Evolutionary conservation across 306 rosid genomes (phyloP), one percentile per base, ranked within the genome.

Genomic region (Oemleria cerasiformis): DNA sequence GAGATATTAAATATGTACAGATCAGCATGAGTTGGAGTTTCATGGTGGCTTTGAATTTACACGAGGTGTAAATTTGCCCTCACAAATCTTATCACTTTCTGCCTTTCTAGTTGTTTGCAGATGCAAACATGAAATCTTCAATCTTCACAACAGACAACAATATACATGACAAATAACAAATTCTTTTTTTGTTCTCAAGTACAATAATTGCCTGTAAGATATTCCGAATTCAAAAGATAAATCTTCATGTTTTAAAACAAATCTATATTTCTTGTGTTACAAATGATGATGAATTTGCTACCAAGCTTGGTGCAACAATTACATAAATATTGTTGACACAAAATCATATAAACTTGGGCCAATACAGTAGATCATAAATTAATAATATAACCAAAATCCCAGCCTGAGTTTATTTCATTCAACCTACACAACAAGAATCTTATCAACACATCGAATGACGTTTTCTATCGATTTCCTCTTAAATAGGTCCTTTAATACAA

Each of bases 301-400:
- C 65, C 47, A 38, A 43, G 72, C 71, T 58, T 54, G 53, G 62
- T 40, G 70, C 63, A 62, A 49, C 67, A 77, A 42, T 68, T 73
- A 80, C 73, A 72, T 85, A 78, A 77, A 67, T 7, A 25, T 42
- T 72, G 81, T 30, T 40, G 75, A 69, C 74, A 78, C 79, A 78
- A 79, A 65, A 64, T 50, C 65, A 57, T 51, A 79, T 38, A 68
- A 57, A 68, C 50, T 78, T 68, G 9, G 15, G 78, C 70, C 63
- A 53, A 77, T 17, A 74, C 38, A 40, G 64, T 48, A 30, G 25
- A 30, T 75, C 51, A 30, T 34, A 84, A 79, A 40, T 42, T 63
- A 75, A 75, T 47, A 9, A 51, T 64, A 71, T 45, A 70, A 19
- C 69, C 62, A 70, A 74, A 72, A 49, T 54, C 72, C 73, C 47